These are phyloP conservation scores for Pichia terricola DNA, from an alignment of 1,139 yeast species.

Conservation along the genomic window DNA sequence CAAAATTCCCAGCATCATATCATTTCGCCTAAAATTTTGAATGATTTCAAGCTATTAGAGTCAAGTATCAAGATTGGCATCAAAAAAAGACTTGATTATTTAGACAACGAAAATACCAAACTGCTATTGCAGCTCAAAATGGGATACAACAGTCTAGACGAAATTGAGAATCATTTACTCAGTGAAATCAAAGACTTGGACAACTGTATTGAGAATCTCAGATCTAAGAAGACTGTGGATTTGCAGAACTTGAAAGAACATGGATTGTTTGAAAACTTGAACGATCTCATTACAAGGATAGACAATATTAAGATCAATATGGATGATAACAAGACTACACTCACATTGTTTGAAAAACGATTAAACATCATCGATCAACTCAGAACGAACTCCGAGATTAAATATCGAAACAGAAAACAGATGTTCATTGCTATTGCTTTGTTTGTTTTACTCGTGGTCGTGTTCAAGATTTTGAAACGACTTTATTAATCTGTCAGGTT, in stretches of 20 bases:
- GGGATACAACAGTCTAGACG: constrained; percentile 14
- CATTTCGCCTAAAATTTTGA: constrained; percentile 6
- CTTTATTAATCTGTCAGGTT: background rate
- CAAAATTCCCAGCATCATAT: too few species aligned
- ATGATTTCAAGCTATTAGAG: constrained; percentile 13
- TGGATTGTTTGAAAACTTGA: constrained; percentile 19
- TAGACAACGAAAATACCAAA: constrained; percentile 18
- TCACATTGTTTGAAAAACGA: constrained; percentile 16
- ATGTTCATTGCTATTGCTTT: background rate
- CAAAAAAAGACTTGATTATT: constrained; percentile 13
- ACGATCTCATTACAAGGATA: constrained; percentile 19
- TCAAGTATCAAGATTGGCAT: constrained; percentile 15
- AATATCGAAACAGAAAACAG: constrained; percentile 13
- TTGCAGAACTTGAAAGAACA: constrained; percentile 12
- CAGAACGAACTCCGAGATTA: constrained; percentile 11
- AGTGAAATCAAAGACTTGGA: constrained; percentile 13
- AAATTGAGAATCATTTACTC: constrained; percentile 12
- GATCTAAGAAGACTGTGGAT: constrained; percentile 13
- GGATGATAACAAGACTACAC: constrained; percentile 12
- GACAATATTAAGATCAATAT: constrained; percentile 15
- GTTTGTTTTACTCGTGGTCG: background rate
- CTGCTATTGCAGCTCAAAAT: constrained; percentile 14
- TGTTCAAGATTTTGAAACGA: background rate
- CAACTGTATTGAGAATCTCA: constrained; percentile 11
- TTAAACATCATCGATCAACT: constrained; percentile 15